phyloP scores from a whole-genome alignment of 163 green algal genomes.

The Chloromonas sp. region DNA sequence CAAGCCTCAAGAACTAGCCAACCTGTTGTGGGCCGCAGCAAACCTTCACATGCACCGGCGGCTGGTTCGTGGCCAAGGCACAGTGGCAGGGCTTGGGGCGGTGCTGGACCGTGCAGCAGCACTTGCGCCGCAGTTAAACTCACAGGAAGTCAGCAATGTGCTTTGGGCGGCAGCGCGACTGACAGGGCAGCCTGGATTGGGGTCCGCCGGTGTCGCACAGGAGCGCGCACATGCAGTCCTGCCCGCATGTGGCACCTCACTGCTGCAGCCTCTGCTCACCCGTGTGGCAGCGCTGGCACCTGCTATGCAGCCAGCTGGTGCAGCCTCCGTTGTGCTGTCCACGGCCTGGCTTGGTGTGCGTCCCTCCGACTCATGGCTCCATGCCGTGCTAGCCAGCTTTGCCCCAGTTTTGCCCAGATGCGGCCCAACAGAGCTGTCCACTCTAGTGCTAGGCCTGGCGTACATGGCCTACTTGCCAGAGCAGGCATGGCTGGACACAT shows the following conservation, averaged over 20 bases:
- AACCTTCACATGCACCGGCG: not conserved
- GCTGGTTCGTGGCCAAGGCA: conserved; percentile 3
- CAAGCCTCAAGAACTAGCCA: conserved; percentile 16
- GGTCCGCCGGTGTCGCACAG: conserved; percentile 1
- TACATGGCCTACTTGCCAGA: conserved; percentile 18
- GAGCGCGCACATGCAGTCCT: not conserved
- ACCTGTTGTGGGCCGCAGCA: conserved; percentile 12
- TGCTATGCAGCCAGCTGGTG: not conserved
- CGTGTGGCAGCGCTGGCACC: not conserved
- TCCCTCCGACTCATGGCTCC: not conserved
- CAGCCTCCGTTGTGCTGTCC: not conserved
- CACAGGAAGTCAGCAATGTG: conserved; percentile 6
- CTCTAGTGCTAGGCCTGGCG: conserved; percentile 24
- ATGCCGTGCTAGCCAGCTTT: not conserved
- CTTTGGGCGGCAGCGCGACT: conserved; percentile 20
- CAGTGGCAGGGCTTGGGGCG: not conserved
- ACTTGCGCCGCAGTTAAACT: not conserved
- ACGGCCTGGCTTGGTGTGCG: not conserved
- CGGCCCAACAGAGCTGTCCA: not conserved
- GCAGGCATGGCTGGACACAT: too few species aligned
- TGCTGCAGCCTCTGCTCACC: not conserved
- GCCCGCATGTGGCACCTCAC: not conserved
- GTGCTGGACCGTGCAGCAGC: not conserved
- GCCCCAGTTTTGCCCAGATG: not conserved
- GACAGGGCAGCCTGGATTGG: conserved; percentile 1